phyloP scores from a whole-genome alignment of 176 grass and related monocot species.

The Pontederia crassipes region DNA sequence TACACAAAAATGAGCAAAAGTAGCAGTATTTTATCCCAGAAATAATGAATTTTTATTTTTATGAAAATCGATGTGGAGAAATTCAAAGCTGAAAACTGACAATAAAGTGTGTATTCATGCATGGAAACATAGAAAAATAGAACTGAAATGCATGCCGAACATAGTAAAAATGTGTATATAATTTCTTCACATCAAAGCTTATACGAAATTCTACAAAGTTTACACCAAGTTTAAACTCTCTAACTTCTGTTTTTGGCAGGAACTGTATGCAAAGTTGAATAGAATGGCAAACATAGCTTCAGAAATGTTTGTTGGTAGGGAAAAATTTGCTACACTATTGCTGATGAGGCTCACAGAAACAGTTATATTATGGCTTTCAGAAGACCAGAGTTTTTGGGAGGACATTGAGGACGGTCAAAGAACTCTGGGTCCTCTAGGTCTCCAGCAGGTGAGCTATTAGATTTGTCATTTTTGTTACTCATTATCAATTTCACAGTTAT shows the following conservation, averaged over 20 bases:
- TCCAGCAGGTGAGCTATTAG: conserved; percentile 49
- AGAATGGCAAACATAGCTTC: conserved; percentile 56
- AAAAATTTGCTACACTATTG: conserved; percentile 84
- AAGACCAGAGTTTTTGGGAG: conserved; percentile 90
- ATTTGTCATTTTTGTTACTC: neutral
- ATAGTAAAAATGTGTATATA: no score
- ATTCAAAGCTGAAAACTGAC: no score
- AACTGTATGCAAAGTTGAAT: conserved; percentile 76
- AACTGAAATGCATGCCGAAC: no score
- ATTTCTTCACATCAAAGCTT: neutral
- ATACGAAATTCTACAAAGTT: neutral
- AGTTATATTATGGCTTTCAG: conserved; percentile 76
- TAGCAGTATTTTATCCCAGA: no score
- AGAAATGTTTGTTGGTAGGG: conserved; percentile 88
- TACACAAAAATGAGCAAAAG: no score
- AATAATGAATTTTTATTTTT: no score
- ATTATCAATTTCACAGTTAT: neutral
- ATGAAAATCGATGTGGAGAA: no score
- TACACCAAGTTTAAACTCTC: conserved; percentile 7
- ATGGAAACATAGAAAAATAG: no score
- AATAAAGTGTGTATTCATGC: no score
- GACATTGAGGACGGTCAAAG: conserved; percentile 74
- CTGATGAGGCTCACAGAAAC: conserved; percentile 94
- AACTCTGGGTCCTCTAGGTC: conserved; percentile 52
- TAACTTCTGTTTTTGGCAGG: conserved; percentile 37